phyloP scores from a whole-genome alignment of 345 rosid species.

The Euphorbia pulcherrima region DNA sequence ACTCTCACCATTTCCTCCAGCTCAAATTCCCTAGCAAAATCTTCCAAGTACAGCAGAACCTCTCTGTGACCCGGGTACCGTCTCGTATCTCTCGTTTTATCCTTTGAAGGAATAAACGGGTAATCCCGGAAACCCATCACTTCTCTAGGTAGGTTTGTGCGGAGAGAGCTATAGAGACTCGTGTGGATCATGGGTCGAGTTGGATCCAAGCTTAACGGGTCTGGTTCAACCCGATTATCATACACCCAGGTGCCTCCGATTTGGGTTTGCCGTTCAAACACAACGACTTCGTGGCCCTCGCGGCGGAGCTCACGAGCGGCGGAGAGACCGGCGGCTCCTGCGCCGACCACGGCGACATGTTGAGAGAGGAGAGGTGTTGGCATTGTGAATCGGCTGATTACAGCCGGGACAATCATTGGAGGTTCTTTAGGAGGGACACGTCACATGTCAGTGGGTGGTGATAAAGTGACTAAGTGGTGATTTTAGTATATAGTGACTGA shows the following conservation, averaged over 20 bases:
- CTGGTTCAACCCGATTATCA: constrained; percentile 49
- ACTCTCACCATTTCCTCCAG: constrained; percentile 56
- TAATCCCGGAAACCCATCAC: constrained; percentile 69
- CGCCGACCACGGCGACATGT: constrained; percentile 79
- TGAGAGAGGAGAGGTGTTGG: constrained; percentile 26
- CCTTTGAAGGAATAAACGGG: constrained; percentile 45
- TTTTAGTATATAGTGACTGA: not conserved
- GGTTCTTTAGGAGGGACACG: too few relatives aligned
- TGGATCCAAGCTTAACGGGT: constrained; percentile 63
- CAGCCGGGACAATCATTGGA: too few relatives aligned
- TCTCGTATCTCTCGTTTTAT: constrained; percentile 48
- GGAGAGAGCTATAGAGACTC: constrained; percentile 74
- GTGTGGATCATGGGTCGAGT: constrained; percentile 47
- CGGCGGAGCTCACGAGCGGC: constrained; percentile 71
- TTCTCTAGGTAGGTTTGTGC: constrained; percentile 80
- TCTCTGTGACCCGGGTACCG: constrained; percentile 67
- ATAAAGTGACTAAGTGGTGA: too few relatives aligned
- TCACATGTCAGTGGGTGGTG: too few relatives aligned
- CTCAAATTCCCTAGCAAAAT: constrained; percentile 57
- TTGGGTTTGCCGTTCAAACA: constrained; percentile 58
- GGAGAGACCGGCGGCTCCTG: constrained; percentile 73
- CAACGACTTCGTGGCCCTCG: constrained; percentile 75
- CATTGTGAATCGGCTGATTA: not conserved
- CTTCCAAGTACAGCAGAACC: constrained; percentile 55
- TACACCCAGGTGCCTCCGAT: constrained; percentile 81